A percentile compares a stretch with the other conserved stretches of the same genome.
These are phyloP conservation scores for Xylariaceae sp. DNA, from an alignment of 2,329 filamentous ascomycete genomes.

Conservation along the genomic window DNA sequence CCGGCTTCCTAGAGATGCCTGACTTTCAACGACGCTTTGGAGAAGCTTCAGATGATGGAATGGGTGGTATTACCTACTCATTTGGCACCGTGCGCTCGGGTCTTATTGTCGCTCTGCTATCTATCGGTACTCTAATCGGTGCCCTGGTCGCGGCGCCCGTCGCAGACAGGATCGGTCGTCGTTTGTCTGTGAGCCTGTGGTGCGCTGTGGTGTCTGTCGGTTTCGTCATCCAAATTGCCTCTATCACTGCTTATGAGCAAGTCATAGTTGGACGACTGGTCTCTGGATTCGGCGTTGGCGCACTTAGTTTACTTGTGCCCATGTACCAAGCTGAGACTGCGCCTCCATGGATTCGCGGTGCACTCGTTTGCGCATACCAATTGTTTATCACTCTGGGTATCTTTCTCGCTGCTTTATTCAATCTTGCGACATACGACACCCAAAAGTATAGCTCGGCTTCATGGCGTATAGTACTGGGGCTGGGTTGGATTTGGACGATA, in stretches of 20 bases:
- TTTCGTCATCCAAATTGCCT: constrained; percentile 70
- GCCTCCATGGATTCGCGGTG: constrained; percentile 69
- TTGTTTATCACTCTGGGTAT: constrained; percentile 76
- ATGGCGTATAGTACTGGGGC: constrained; percentile 66
- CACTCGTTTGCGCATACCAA: constrained; percentile 71
- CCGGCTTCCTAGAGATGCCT: constrained; percentile 63
- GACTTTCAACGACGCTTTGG: constrained; percentile 62
- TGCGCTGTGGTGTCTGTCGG: constrained; percentile 66
- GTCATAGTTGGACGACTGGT: constrained; percentile 69
- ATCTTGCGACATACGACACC: constrained; percentile 64
- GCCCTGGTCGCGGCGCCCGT: constrained; percentile 65
- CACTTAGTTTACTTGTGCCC: constrained; percentile 67
- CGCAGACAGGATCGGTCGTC: constrained; percentile 69
- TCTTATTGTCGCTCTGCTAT: constrained; percentile 63
- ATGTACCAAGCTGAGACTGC: constrained; percentile 77
- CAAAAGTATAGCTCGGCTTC: constrained; percentile 50
- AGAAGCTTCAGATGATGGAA: constrained; percentile 45
- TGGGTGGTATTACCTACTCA: constrained; percentile 31
- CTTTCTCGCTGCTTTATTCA: constrained; percentile 63
- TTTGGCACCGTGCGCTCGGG: constrained; percentile 63
- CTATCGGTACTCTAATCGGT: constrained; percentile 66
- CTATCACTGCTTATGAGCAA: constrained; percentile 64
- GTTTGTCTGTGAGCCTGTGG: constrained; percentile 66
- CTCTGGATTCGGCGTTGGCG: constrained; percentile 71
- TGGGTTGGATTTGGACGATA: constrained; percentile 58